These are phyloP conservation scores for Crithidia brevicula DNA, from an alignment of 208 protist genomes.

Conservation along the genomic window DNA sequence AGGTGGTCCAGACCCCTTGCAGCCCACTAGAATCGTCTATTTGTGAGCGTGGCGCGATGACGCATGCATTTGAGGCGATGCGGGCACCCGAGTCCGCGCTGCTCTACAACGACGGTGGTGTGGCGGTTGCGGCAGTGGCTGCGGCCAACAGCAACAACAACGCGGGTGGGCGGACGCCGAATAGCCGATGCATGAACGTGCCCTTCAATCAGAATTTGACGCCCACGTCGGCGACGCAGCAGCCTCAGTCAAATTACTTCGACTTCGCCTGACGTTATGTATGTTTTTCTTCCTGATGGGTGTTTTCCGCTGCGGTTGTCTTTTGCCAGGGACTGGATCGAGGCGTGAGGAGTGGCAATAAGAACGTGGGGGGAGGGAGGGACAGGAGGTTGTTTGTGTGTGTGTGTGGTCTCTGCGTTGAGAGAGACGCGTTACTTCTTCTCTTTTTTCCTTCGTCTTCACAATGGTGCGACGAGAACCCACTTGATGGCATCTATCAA, in stretches of 20 bases:
- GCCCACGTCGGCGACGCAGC: constrained; percentile 5
- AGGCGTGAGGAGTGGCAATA: too few relatives aligned
- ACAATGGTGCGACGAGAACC: too few relatives aligned
- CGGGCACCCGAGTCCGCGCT: constrained; percentile 33
- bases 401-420: background rate
- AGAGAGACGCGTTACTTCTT: background rate
- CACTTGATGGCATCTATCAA: too few relatives aligned
- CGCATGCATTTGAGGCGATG: constrained; percentile 71
- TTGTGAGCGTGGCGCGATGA: constrained; percentile 57
- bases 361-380: too few relatives aligned
- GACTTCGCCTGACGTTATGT: constrained; percentile 22
- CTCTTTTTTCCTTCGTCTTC: constrained; percentile 10
- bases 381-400: too few relatives aligned
- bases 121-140: background rate
- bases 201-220: constrained; percentile 21
- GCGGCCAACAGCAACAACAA: background rate
- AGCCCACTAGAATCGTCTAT: constrained; percentile 45
- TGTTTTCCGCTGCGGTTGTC: too few relatives aligned
- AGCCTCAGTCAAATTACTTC: constrained; percentile 26
- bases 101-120: constrained; percentile 21
- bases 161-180: constrained; percentile 23
- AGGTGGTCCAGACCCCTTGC: constrained; percentile 6
- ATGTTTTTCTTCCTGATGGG: too few relatives aligned
- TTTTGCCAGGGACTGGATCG: too few relatives aligned
- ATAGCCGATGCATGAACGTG: constrained; percentile 35